Conservation (phyloP, 768 basidiomycete genomes). For the Favolaschia claudopus region DNA sequence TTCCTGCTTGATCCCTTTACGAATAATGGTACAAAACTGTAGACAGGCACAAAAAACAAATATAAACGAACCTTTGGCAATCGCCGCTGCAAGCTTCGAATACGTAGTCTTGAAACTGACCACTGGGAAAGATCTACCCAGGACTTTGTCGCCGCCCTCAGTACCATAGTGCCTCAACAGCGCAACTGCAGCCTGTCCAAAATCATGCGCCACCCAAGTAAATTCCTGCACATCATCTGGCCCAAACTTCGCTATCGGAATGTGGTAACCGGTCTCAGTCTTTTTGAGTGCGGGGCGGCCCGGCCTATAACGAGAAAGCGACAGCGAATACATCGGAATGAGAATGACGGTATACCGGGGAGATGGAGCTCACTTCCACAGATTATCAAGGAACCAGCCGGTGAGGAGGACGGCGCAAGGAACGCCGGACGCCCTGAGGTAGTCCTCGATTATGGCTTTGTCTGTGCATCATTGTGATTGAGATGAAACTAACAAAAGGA, state of each 20-base stretch:
- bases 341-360: too few species aligned
- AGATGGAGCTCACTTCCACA: slow-evolving; percentile 18
- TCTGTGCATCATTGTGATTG: slow-evolving; percentile 1
- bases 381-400: slow-evolving; percentile 23
- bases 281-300: background rate
- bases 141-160: background rate
- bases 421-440: slow-evolving; percentile 15
- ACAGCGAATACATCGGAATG: background rate
- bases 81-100: slow-evolving; percentile 9
- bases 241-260: slow-evolving; percentile 5
- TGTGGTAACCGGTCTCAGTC: slow-evolving; percentile 6
- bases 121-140: slow-evolving; percentile 17
- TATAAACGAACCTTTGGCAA: slow-evolving; percentile 23
- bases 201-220: slow-evolving; percentile 24
- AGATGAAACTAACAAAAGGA: background rate
- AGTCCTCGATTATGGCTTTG: slow-evolving; percentile 22
- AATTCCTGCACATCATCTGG: background rate
- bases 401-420: slow-evolving; percentile 12
- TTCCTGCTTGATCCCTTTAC: slow-evolving; percentile 10
- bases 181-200: slow-evolving; percentile 19
- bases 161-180: slow-evolving; percentile 23
- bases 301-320: background rate
- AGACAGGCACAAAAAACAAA: background rate
- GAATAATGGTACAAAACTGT: background rate
- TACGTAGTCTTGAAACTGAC: slow-evolving; percentile 21